Base-by-base conservation (phyloP, 2,329 filamentous ascomycete species). In the Dothistroma pini region DNA sequence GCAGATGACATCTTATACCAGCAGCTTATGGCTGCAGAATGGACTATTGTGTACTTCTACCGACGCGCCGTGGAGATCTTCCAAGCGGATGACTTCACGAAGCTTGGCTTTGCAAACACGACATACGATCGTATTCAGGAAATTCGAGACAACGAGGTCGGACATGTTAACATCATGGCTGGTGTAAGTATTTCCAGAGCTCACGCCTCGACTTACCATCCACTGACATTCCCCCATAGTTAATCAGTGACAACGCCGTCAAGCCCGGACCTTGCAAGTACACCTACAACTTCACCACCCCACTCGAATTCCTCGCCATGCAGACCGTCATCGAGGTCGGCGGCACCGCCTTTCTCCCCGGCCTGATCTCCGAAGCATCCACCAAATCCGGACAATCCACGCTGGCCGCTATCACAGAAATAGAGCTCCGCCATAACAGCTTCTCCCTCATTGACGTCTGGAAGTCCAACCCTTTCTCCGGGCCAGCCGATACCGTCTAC, bases 181-280 rank as follows among this genome's bases (percentile, higher is more conserved):
- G 38, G 34, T n/a, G 54, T 48, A 22, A 55, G 34, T 31, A 6
- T 25, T 3, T 6, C 3, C 21, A 50, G 21, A 22, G 10, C 12
- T 50, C 25, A 29, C 77, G 25, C 25, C 25, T 29, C 79, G 59
- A 80, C 80, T 67, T 32, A 47, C 14, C 31, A 29, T 12, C 41
- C 16, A 31, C 48, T 58, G 32, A 58, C 16, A 25, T 74, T 59
- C 69, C 74, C 25, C 31, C 31, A 19, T 19, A 56, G 21, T 44
- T 56, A 25, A 56, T 56, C 41, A 56, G 38, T 35, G 35, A 47
- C 38, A 29, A 38, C 7, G 38, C 54, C 22, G 25, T 44, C 19
- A 56, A 56, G 11, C 54, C 54, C 19, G 54, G 54, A 10, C 41
- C 41, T 12, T 56, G 54, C 34, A 22, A 29, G 4, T 57, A 57